Conservation (phyloP, 148 eudicot genomes). For the Camellia lanceoleosa region DNA sequence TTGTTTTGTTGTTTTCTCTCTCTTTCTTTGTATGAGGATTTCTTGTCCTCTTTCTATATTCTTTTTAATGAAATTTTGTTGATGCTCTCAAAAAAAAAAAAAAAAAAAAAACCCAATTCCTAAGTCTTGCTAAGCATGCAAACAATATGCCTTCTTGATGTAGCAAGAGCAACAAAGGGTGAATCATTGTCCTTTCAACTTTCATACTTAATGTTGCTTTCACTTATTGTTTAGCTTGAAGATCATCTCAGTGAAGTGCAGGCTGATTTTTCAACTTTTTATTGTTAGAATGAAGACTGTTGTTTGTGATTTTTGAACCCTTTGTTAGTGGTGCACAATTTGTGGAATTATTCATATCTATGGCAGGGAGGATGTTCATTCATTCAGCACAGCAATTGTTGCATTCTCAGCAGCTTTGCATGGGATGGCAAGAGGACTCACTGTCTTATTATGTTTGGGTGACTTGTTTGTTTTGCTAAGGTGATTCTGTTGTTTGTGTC, state of each 20-base stretch:
- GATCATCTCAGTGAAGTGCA: not conserved
- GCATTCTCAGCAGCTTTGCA: conserved; percentile 52
- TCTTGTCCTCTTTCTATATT: no score
- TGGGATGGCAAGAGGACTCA: conserved; percentile 45
- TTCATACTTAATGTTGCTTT: not conserved
- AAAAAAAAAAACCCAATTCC: no score
- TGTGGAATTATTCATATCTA: not conserved
- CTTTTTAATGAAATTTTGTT: no score
- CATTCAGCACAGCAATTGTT: conserved; percentile 49
- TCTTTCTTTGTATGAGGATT: no score
- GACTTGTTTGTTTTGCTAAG: conserved; percentile 60
- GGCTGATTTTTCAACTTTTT: not conserved
- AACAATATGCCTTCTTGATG: not conserved
- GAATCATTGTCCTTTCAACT: not conserved
- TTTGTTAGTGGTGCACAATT: conserved; percentile 1
- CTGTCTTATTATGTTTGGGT: conserved; percentile 57
- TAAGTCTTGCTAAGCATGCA: not conserved
- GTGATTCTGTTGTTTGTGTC: conserved; percentile 32
- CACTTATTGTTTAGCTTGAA: conserved; percentile 10
- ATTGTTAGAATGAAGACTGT: not conserved
- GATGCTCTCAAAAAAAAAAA: no score
- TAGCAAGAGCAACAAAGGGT: not conserved
- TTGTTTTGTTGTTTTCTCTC: no score
- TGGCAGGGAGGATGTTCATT: conserved; percentile 69
- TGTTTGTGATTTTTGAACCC: not conserved